phyloP scores from a whole-genome alignment of 805 yeast genomes.

The Teunomyces kruisii region DNA sequence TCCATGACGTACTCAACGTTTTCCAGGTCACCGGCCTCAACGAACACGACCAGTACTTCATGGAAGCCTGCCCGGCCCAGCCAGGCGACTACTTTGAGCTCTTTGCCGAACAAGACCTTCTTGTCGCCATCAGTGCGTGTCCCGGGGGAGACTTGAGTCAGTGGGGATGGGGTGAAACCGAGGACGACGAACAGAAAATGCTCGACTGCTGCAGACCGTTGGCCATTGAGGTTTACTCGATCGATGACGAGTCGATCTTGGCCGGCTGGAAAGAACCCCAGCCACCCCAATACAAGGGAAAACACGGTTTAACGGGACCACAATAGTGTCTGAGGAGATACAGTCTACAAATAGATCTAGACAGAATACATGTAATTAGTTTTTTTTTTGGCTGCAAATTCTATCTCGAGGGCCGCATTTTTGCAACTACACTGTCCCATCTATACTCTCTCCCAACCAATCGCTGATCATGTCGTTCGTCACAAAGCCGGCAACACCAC shows the following conservation, averaged over 20 bases:
- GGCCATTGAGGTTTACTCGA: constrained; percentile 58
- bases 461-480: constrained; percentile 43
- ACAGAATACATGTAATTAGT: neutral
- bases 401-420: no score
- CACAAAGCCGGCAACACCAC: constrained; percentile 44
- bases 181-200: constrained; percentile 50
- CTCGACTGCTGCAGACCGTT: constrained; percentile 62
- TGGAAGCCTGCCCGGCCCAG: constrained; percentile 68
- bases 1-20: constrained; percentile 68
- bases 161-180: constrained; percentile 72
- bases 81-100: constrained; percentile 61
- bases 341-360: no score
- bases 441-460: constrained; percentile 47
- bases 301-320: constrained; percentile 48
- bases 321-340: no score
- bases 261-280: constrained; percentile 53
- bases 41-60: constrained; percentile 64
- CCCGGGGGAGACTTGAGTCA: constrained; percentile 69
- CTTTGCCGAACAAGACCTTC: constrained; percentile 64
- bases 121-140: constrained; percentile 65
- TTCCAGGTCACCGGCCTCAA: constrained; percentile 69
- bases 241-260: constrained; percentile 48
- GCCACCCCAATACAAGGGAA: constrained; percentile 52
- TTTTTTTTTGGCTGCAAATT: neutral
- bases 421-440: constrained; percentile 41